Conservation (phyloP, 176 grass and related monocot species). For the Oryza australiensis region DNA sequence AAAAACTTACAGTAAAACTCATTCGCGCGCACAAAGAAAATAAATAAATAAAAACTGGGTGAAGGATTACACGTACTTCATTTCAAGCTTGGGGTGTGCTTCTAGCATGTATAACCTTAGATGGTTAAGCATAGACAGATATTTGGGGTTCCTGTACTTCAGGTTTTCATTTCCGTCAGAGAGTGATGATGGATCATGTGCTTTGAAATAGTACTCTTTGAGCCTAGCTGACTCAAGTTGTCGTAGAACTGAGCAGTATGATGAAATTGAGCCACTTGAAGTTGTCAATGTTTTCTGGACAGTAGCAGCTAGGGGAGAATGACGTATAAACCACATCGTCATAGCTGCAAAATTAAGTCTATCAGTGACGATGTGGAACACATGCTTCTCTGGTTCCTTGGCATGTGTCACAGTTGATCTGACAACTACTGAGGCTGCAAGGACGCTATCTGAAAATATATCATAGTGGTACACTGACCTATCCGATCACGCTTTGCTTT, state of each 20-base stretch:
- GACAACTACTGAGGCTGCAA: conserved; percentile 87
- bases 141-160: conserved; percentile 95
- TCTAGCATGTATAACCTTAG: too few species aligned
- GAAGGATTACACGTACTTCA: conserved; percentile 22
- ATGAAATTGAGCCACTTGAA: conserved; percentile 99
- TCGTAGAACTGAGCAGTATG: conserved; percentile 86
- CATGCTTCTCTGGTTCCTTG: conserved; percentile 83
- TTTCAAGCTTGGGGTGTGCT: too few species aligned
- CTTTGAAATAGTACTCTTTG: conserved; percentile 99
- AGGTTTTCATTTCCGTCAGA: conserved; percentile 88
- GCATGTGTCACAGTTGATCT: conserved; percentile 77
- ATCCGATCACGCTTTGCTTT: conserved; percentile 79
- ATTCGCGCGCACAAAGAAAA: too few species aligned
- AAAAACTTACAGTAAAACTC: not conserved
- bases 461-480: conserved; percentile 88
- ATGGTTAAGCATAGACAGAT: too few species aligned
- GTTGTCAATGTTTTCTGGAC: conserved; percentile 88
- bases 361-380: conserved; percentile 95
- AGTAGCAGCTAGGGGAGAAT: conserved; percentile 54
- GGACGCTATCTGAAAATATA: conserved; percentile 96
- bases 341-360: conserved; percentile 94
- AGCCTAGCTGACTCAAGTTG: conserved; percentile 92
- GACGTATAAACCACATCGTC: conserved; percentile 91
- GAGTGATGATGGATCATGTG: conserved; percentile 82
- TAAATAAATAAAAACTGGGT: conserved; percentile 8